Evolutionary conservation across 2,329 filamentous ascomycete species (phyloP).

Genomic region (Westerdykella aurantiaca): DNA sequence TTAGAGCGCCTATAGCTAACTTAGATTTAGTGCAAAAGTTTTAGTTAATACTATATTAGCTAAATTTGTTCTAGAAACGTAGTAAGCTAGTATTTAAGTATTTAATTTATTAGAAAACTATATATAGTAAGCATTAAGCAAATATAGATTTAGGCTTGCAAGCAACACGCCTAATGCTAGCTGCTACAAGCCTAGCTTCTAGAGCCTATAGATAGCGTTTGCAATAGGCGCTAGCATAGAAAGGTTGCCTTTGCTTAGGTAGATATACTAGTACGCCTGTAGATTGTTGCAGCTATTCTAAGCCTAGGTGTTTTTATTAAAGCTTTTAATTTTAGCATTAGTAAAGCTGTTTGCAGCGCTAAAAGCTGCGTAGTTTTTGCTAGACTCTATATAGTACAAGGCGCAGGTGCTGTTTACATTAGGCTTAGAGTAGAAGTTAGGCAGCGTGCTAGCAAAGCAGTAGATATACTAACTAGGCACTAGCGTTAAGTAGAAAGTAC

Average conservation of each 20-base stretch:
- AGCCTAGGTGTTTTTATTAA: conserved; percentile 13
- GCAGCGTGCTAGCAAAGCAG: conserved; percentile 6
- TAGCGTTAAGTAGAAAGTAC: conserved; percentile 3
- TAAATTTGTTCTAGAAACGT: no score
- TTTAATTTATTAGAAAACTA: no score
- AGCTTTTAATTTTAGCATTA: conserved; percentile 1
- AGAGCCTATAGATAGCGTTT: conserved; percentile 1
- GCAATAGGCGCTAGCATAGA: conserved; percentile 8
- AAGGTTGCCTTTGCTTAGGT: conserved; percentile 6
- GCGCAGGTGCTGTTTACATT: conserved; percentile 6
- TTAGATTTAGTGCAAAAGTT: conserved; percentile 9
- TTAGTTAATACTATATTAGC: conserved; percentile 10
- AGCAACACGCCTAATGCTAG: background rate
- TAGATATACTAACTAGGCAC: conserved; percentile 2
- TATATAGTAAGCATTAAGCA: conserved; percentile 16
- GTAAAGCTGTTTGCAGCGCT: conserved; percentile 2
- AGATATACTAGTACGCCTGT: conserved; percentile 4
- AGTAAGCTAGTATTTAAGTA: no score
- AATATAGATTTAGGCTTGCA: conserved; percentile 10
- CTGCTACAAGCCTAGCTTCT: background rate
- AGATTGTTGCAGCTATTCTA: conserved; percentile 12
- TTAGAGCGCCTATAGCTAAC: background rate
- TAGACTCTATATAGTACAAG: conserved; percentile 1
- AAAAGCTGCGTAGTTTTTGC: conserved; percentile 9
- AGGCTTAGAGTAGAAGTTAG: conserved; percentile 7